Base-by-base conservation (phyloP, 2,329 filamentous ascomycete species). In the Ophiocordyceps camponoti-floridani region DNA sequence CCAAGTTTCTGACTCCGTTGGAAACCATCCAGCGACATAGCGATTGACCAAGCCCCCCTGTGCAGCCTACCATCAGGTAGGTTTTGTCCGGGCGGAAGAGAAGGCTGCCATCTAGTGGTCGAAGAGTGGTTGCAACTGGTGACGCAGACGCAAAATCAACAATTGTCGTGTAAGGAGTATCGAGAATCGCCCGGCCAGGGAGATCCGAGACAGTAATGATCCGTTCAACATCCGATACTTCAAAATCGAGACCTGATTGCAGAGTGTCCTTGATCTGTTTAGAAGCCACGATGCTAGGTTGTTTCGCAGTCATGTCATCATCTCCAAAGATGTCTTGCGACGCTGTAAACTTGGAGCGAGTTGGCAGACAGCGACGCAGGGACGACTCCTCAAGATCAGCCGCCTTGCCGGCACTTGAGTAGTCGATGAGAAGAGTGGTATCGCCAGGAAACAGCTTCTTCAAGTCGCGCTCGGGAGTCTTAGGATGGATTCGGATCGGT, bases 1-100 rank as follows among this genome's bases (percentile, higher is more conserved):
- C 60, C 1, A 69, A 42, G 33, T 61, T 47, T 11, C 56, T 49
- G 0, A 64, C 66, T 0, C 65, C 66, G 10, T 55, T 53, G 0
- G 40, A 43, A 1, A 61, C 54, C 64, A 67, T 67, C 61, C 58
- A 69, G 31, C 56, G 43, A 40, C 54, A 59, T 1, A 68, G 52
- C 0, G 65, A 62, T 12, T 54, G 55, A 2, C 65, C 66, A 1
- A 66, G 31, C 1, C 53, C 48, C 0, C 62, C 56, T 1, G 57
- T 54, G 4, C 63, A 47, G 1, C 60, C 59, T 13, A 59, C 49
- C 4, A 64, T 50, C 12, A 56, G 46, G 46, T 65, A 62, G 0
- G 61, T 61, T 43, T 52, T 52, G 41, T 58, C 47, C 1, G 40
- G 27, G 2, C 40, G 41, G 43, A 62, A 58, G 5, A 51, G 41